phyloP scores from a whole-genome alignment of 2,329 filamentous ascomycete species.

The Curvularia sp. region DNA sequence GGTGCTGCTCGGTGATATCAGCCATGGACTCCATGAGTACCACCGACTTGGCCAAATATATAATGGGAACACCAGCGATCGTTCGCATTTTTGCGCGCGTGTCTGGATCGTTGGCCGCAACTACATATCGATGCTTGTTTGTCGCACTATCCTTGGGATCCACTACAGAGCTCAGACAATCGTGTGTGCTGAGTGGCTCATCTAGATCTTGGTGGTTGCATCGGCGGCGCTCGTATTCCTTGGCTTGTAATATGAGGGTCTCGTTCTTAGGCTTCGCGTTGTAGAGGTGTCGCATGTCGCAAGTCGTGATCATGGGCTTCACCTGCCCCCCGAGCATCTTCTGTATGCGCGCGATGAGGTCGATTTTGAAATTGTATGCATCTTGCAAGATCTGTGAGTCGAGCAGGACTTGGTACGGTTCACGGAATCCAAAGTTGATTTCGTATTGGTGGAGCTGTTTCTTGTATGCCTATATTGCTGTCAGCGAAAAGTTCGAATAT shows the following conservation, averaged over 20 bases:
- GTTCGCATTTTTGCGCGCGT: constrained; percentile 68
- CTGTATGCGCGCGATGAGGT: constrained; percentile 77
- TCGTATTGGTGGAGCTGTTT: constrained; percentile 96
- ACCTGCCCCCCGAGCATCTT: constrained; percentile 85
- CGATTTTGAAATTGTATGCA: constrained; percentile 83
- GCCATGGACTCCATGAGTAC: constrained; percentile 84
- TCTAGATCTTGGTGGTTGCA: constrained; percentile 81
- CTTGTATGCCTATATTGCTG: constrained; percentile 73
- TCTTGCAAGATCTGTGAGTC: constrained; percentile 86
- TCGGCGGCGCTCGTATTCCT: constrained; percentile 75
- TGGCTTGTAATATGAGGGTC: constrained; percentile 74
- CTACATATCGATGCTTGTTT: constrained; percentile 81
- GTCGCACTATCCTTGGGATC: constrained; percentile 74
- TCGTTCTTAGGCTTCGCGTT: constrained; percentile 61
- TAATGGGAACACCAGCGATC: constrained; percentile 75
- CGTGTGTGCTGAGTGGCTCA: constrained; percentile 70
- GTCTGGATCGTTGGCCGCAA: constrained; percentile 74
- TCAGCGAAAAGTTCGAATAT: not conserved
- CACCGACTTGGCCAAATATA: constrained; percentile 80
- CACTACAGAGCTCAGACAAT: constrained; percentile 77
- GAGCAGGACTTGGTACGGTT: constrained; percentile 82
- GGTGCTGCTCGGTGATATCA: constrained; percentile 66
- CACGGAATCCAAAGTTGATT: constrained; percentile 86
- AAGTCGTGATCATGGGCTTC: constrained; percentile 85
- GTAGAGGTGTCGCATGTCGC: constrained; percentile 81